Evolutionary conservation across 2,329 filamentous ascomycete species (phyloP).

Genomic region (Ustulina deusta): DNA sequence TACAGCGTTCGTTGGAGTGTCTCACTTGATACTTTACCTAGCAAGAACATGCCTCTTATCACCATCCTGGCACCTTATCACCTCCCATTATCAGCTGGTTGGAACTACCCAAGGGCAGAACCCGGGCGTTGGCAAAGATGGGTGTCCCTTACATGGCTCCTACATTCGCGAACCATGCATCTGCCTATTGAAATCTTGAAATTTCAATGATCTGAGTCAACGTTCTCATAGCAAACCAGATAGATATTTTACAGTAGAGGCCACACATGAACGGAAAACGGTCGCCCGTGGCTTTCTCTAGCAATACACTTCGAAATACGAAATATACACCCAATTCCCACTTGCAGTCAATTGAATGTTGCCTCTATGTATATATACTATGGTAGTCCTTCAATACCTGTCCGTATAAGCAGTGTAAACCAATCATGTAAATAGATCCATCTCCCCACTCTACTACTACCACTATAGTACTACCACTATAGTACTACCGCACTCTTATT

Average conservation of each 20-base stretch:
- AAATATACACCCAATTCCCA: not conserved
- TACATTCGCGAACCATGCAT: not conserved
- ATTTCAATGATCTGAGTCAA: not conserved
- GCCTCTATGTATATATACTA: not conserved
- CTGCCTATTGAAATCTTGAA: not conserved
- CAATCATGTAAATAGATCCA: too few relatives aligned
- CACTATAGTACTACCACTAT: too few relatives aligned
- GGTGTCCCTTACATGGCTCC: not conserved
- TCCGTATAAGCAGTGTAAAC: too few relatives aligned
- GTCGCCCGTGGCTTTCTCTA: not conserved
- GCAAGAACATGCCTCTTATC: too few relatives aligned
- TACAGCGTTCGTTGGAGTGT: not conserved
- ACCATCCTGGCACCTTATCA: too few relatives aligned
- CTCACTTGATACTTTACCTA: not conserved
- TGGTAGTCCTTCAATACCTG: not conserved
- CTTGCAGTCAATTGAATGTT: not conserved
- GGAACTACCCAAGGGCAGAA: not conserved
- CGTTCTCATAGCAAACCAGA: not conserved
- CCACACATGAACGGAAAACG: not conserved
- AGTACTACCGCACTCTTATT: too few relatives aligned
- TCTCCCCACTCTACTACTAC: too few relatives aligned
- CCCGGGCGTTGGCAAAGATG: not conserved
- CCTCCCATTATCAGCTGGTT: not conserved
- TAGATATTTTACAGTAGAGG: not conserved
- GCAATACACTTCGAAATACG: not conserved